These are phyloP conservation scores for Ceratobasidium sp. DNA, from an alignment of 1,284 basidiomycete genomes.

Conservation along the genomic window DNA sequence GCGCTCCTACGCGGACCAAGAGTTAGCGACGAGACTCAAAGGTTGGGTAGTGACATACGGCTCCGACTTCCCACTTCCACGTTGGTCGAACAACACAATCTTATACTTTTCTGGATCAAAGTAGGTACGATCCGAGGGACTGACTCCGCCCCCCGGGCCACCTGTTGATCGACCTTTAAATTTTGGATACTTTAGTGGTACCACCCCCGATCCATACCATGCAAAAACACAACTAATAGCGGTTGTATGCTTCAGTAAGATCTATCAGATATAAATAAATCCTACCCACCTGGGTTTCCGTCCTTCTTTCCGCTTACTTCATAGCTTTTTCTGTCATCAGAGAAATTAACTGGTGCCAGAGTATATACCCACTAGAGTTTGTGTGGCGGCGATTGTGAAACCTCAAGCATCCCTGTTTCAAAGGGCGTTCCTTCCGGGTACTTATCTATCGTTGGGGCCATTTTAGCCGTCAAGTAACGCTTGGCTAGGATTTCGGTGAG, in stretches of 20 bases:
- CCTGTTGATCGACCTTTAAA: constrained; percentile 50
- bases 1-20: constrained; percentile 61
- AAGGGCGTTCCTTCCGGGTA: constrained; percentile 32
- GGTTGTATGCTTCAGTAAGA: constrained; percentile 20
- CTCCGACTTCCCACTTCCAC: constrained; percentile 84
- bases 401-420: constrained; percentile 31
- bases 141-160: constrained; percentile 77
- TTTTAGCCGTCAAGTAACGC: neutral
- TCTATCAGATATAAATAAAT: neutral
- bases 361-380: constrained; percentile 69
- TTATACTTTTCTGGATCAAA: constrained; percentile 87
- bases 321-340: constrained; percentile 58
- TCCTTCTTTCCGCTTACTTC: constrained; percentile 79
- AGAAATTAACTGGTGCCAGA: neutral
- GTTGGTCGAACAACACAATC: constrained; percentile 84
- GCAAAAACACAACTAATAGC: constrained; percentile 76
- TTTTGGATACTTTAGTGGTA: constrained; percentile 16
- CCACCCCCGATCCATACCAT: constrained; percentile 59
- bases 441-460: constrained; percentile 1
- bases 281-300: constrained; percentile 77
- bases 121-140: constrained; percentile 71
- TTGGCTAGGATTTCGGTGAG: neutral
- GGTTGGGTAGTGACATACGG: no score
- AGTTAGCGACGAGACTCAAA: constrained; percentile 19
- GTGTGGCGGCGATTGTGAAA: constrained; percentile 52